Conservation (phyloP, 345 rosid species). For the Carallia brachiata region DNA sequence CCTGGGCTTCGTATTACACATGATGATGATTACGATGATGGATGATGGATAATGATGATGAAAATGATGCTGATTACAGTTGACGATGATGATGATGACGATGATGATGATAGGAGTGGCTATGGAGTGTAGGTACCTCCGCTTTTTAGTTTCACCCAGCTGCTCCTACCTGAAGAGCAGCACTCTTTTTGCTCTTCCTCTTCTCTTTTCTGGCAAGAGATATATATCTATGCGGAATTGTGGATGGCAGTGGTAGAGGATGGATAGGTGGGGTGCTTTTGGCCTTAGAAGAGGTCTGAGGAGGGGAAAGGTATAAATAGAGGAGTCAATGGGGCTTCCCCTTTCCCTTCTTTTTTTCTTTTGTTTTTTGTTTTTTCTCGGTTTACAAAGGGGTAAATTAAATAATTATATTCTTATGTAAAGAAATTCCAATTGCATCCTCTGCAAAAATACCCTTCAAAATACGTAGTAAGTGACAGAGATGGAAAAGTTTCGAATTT, state of each 20-base stretch:
- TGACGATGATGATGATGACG: background rate
- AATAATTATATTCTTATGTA: too few relatives aligned
- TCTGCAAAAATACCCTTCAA: too few relatives aligned
- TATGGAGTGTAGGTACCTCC: background rate
- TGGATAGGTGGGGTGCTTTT: constrained; percentile 15
- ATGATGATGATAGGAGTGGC: background rate
- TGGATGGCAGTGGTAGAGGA: constrained; percentile 8
- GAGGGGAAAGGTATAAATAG: constrained; percentile 33
- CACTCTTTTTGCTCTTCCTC: constrained; percentile 19
- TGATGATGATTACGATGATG: constrained; percentile 29
- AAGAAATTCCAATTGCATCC: too few relatives aligned
- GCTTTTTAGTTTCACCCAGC: background rate
- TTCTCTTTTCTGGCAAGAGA: background rate
- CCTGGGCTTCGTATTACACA: constrained; percentile 48
- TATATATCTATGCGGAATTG: background rate
- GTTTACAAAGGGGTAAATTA: too few relatives aligned
- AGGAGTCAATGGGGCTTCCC: constrained; percentile 14
- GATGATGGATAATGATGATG: background rate
- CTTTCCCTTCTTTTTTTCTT: background rate
- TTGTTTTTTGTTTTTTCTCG: too few relatives aligned
- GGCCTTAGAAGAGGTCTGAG: constrained; percentile 4
- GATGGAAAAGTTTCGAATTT: too few relatives aligned
- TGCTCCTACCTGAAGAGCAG: constrained; percentile 50
- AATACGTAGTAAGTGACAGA: too few relatives aligned
- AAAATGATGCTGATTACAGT: background rate